These are phyloP conservation scores for Avena insularis DNA, from an alignment of 176 grass and related monocot species.

Conservation along the genomic window DNA sequence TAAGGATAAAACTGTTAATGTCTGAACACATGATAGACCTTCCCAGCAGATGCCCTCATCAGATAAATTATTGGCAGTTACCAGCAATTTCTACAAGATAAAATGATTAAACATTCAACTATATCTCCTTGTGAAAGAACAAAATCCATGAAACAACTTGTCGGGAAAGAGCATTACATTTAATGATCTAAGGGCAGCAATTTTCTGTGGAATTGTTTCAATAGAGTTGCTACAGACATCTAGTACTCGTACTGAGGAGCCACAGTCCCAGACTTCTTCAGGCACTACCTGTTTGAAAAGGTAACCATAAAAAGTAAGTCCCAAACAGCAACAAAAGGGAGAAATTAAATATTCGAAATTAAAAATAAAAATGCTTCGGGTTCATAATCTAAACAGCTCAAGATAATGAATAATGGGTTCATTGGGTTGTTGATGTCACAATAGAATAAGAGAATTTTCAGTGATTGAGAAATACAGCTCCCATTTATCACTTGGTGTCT, in stretches of 20 bases:
- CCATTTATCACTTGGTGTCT: neutral
- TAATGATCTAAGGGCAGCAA: conserved; percentile 66
- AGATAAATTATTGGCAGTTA: conserved; percentile 81
- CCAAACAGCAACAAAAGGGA: neutral
- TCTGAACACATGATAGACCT: conserved; percentile 69
- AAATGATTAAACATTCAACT: conserved; percentile 40
- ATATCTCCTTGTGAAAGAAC: conserved; percentile 30
- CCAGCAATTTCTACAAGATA: conserved; percentile 76
- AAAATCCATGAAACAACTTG: conserved; percentile 26
- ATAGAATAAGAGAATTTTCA: neutral
- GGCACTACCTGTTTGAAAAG: conserved; percentile 65
- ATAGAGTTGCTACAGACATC: conserved; percentile 74
- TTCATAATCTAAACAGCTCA: neutral
- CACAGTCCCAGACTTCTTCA: conserved; percentile 93
- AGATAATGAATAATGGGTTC: neutral
- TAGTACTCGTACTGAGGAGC: conserved; percentile 67
- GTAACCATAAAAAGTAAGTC: conserved; percentile 17
- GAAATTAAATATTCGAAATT: neutral
- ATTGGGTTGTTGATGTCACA: conserved; percentile 1
- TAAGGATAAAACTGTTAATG: conserved; percentile 68
- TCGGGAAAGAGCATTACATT: conserved; percentile 60
- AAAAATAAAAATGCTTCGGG: neutral
- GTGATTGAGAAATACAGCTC: conserved; percentile 3
- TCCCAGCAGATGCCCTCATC: conserved; percentile 89
- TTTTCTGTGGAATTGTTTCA: conserved; percentile 72